Conservation (phyloP, 306 rosid species). For the barrel medic (Medicago truncatula) region DNA sequence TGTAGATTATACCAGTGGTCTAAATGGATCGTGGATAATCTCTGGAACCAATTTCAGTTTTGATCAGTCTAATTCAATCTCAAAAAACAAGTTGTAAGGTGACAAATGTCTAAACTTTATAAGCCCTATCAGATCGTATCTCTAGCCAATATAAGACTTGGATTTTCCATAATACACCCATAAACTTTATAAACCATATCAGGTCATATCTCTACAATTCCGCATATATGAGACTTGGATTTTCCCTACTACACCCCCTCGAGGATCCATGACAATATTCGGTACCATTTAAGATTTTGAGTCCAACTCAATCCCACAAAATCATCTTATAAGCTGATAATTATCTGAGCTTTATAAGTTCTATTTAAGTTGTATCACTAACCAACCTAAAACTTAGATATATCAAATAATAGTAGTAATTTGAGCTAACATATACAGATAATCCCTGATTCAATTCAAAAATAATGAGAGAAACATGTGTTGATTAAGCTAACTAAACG, state of each 20-base stretch:
- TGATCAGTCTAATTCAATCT: not conserved
- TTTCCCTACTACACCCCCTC: not conserved
- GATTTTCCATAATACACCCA: not conserved
- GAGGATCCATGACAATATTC: not conserved
- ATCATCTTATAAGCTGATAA: not conserved
- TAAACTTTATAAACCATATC: not conserved
- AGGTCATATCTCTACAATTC: not conserved
- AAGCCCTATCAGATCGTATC: not conserved
- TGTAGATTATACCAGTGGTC: not conserved
- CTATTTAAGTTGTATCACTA: not conserved
- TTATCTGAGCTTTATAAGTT: not conserved
- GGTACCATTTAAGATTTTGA: not conserved
- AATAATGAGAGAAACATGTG: not conserved
- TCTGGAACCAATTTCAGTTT: not conserved
- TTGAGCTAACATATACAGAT: not conserved
- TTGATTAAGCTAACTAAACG: constrained; percentile 7
- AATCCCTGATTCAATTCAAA: not conserved
- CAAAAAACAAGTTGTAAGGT: not conserved
- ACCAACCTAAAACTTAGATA: not conserved
- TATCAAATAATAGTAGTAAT: not conserved
- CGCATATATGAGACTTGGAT: not conserved
- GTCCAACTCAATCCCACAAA: not conserved
- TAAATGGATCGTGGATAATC: not conserved
- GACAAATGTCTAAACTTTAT: not conserved
- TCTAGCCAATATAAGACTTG: not conserved